A percentile compares a stretch with the other conserved stretches of the same genome.
phyloP scores from a whole-genome alignment of 1,139 yeast genomes.

The Lodderomyces beijingensis region DNA sequence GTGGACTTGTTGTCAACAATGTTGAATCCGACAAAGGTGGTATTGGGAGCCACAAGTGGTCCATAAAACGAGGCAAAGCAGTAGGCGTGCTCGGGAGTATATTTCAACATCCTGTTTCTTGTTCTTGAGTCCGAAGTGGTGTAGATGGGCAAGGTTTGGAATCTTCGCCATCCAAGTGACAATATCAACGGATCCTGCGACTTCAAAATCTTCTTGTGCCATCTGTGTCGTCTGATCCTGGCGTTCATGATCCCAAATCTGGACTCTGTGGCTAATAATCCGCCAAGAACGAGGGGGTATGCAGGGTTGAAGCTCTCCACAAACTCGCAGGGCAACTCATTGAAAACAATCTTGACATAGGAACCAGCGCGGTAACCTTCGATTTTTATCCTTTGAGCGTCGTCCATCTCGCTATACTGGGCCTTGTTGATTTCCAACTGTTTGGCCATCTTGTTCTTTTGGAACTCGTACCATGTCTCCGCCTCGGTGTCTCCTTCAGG shows the following conservation, averaged over 20 bases:
- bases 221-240: slow-evolving; percentile 94
- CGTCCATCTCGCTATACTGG: slow-evolving; percentile 70
- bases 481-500: slow-evolving; percentile 72
- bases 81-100: slow-evolving; percentile 97
- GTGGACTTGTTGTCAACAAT: slow-evolving; percentile 79
- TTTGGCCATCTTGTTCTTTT: slow-evolving; percentile 94
- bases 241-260: slow-evolving; percentile 91
- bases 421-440: slow-evolving; percentile 91
- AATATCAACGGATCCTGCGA: slow-evolving; percentile 93
- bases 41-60: slow-evolving; percentile 94
- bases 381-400: slow-evolving; percentile 67
- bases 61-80: slow-evolving; percentile 97
- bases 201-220: slow-evolving; percentile 96
- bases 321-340: slow-evolving; percentile 84
- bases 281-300: slow-evolving; percentile 87
- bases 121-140: slow-evolving; percentile 97
- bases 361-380: slow-evolving; percentile 95
- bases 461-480: slow-evolving; percentile 97
- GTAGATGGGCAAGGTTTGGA: slow-evolving; percentile 92
- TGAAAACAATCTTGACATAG: slow-evolving; percentile 85
- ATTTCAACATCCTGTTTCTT: slow-evolving; percentile 94
- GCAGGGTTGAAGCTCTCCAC: slow-evolving; percentile 79
- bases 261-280: slow-evolving; percentile 83
- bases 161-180: slow-evolving; percentile 97
- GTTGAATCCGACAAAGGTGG: slow-evolving; percentile 95